A percentile compares a stretch with the other conserved stretches of the same genome.
Conservation (phyloP, 2,329 filamentous ascomycete species). For the Chalara sp. region DNA sequence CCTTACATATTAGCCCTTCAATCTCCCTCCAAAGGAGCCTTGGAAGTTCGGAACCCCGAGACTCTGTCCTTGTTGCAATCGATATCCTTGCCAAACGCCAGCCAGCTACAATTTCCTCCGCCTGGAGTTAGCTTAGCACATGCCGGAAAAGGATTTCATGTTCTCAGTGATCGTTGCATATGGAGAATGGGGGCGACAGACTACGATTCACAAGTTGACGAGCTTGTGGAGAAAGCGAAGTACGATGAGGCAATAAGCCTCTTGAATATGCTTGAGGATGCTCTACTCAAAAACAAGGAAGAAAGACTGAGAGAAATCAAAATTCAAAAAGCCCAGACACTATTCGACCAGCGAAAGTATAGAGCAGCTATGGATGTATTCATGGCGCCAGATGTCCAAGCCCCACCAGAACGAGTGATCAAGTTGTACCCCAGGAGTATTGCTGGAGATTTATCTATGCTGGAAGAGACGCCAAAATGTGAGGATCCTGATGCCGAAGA, state of each 20-base stretch:
- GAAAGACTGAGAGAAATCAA: constrained; percentile 78
- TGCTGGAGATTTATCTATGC: constrained; percentile 69
- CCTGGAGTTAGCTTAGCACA: constrained; percentile 92
- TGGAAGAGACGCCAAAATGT: constrained; percentile 41
- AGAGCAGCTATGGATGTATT: constrained; percentile 84
- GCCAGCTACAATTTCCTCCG: constrained; percentile 82
- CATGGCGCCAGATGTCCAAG: constrained; percentile 59
- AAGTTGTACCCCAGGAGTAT: constrained; percentile 77
- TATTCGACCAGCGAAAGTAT: constrained; percentile 81
- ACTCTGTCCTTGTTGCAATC: constrained; percentile 86
- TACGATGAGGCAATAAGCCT: constrained; percentile 93
- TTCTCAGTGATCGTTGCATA: constrained; percentile 82
- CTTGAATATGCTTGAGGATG: constrained; percentile 85
- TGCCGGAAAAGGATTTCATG: constrained; percentile 90
- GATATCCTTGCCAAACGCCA: constrained; percentile 74
- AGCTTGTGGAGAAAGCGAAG: constrained; percentile 64
- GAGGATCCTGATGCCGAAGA: constrained; percentile 33
- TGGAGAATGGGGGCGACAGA: constrained; percentile 95
- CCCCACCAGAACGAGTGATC: constrained; percentile 83
- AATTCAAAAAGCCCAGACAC: constrained; percentile 68
- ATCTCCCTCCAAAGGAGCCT: constrained; percentile 69
- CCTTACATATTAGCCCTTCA: constrained; percentile 89
- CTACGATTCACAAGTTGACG: constrained; percentile 83
- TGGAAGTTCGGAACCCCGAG: constrained; percentile 90
- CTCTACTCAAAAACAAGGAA: constrained; percentile 74